Conservation (phyloP, 768 basidiomycete genomes). For the Termitomyces titanicus region DNA sequence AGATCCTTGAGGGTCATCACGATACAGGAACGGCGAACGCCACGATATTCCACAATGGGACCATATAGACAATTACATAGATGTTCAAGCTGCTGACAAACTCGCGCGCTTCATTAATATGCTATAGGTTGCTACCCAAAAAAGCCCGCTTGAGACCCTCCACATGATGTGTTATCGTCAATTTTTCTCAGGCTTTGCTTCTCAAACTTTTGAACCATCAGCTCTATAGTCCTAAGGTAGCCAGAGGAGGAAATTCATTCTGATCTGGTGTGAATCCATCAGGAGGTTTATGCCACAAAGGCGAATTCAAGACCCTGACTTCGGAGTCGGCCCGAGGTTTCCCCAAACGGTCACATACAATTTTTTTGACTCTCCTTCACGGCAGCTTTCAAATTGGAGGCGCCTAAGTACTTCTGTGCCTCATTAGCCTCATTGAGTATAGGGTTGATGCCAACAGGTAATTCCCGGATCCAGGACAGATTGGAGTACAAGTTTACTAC, state of each 20-base stretch:
- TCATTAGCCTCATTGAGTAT: too few relatives aligned
- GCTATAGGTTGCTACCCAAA: too few relatives aligned
- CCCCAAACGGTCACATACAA: too few relatives aligned
- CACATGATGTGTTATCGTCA: background rate
- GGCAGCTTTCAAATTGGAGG: background rate
- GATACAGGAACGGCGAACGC: too few relatives aligned
- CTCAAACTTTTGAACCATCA: background rate
- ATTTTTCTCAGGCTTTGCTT: background rate
- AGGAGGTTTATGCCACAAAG: constrained; percentile 5
- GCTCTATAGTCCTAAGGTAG: too few relatives aligned
- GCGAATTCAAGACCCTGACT: constrained; percentile 2
- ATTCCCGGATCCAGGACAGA: constrained; percentile 7
- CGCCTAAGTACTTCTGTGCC: constrained; percentile 9
- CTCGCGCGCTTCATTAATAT: too few relatives aligned
- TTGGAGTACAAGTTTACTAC: constrained; percentile 10
- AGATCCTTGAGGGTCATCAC: too few relatives aligned
- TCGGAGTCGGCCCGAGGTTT: constrained; percentile 1
- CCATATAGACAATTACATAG: too few relatives aligned
- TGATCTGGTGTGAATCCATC: constrained; percentile 7
- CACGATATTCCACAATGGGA: too few relatives aligned
- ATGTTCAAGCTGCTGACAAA: too few relatives aligned
- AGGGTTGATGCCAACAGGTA: constrained; percentile 13
- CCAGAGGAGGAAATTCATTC: background rate
- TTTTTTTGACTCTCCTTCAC: background rate
- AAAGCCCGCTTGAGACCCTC: too few relatives aligned